These are phyloP conservation scores for Arachnopeziza araneosa DNA, from an alignment of 2,329 filamentous ascomycete genomes.

Conservation along the genomic window DNA sequence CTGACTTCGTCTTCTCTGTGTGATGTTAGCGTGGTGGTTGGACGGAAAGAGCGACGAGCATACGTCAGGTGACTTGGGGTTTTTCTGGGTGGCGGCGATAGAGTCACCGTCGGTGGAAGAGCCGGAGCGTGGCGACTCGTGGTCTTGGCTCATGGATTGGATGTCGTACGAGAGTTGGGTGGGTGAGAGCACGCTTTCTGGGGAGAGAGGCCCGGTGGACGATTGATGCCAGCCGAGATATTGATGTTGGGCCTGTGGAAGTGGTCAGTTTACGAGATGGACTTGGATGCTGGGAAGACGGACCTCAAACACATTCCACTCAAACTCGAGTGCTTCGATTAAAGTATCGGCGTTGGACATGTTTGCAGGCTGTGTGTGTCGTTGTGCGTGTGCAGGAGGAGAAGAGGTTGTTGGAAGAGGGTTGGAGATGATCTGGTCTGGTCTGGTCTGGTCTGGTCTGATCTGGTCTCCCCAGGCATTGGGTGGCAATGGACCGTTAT, in stretches of 20 bases:
- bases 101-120: not conserved
- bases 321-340: not conserved
- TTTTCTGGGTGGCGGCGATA: not conserved
- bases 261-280: not conserved
- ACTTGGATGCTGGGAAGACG: not conserved
- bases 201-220: not conserved
- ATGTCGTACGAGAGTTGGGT: not conserved
- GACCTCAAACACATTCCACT: constrained; percentile 5
- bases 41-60: not conserved
- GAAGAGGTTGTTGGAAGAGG: too few relatives aligned
- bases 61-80: not conserved
- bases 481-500: not conserved
- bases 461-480: not conserved
- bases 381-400: not conserved
- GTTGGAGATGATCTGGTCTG: not conserved
- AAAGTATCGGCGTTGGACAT: not conserved
- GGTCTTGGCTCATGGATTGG: not conserved
- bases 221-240: constrained; percentile 1
- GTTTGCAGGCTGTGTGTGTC: not conserved
- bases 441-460: not conserved
- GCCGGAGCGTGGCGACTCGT: not conserved
- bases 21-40: not conserved
- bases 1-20: constrained; percentile 6
- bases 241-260: not conserved
- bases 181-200: not conserved